Base-by-base conservation (phyloP, 331 rosid species). In the Spiraea crenata region DNA sequence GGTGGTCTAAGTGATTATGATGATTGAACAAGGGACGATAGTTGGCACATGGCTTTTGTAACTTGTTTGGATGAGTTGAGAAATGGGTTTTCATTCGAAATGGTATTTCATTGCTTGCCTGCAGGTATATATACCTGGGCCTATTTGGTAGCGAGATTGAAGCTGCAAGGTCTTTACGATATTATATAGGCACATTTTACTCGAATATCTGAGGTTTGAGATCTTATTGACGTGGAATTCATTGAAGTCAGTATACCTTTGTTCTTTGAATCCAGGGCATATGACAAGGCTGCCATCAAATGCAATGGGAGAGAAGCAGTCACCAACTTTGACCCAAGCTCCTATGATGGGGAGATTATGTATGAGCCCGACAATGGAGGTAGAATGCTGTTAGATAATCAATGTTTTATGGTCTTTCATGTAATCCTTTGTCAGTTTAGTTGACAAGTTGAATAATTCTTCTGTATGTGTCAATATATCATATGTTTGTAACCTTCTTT, bases 91-190 rank as follows among this genome's bases (percentile, higher is more conserved):
- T 77, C 41, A 73, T 66, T 64, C 76, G 63, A 71, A 73, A 46
- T 47, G 63, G 81, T 71, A 55, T 78, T 63, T 79, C 63, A 57
- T 83, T 79, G 76, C 65, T 80, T 85, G 65, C 74, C 63, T 86
- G 93, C 88, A 92, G 98, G 90, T 92, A 90, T 77, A 79, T 90
- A 76, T 93, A 93, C 84, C 97, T 93, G 17, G 98, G 98, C 59
- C 92, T 93, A 74, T 93, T 88, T 65, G 97, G 85, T 70, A 93
- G 90, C 71, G 98, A 93, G 76, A 62, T 86, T 70, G 98, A 93
- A 70, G 98, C 98, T 74, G 98, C 98, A 88, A 93, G 98, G 98
- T 88, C 83, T 74, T 65, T 9, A 48, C 62, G 44, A 65, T 80
- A 41, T 25, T 60, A 48, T 39, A 72, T 78, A 57, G 63, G 35